Percentiles rank a stretch among this genome's conserved stretches.
phyloP scores from a whole-genome alignment of 805 yeast genomes.

The Saccharomycopsis oosterbeekiorum region DNA sequence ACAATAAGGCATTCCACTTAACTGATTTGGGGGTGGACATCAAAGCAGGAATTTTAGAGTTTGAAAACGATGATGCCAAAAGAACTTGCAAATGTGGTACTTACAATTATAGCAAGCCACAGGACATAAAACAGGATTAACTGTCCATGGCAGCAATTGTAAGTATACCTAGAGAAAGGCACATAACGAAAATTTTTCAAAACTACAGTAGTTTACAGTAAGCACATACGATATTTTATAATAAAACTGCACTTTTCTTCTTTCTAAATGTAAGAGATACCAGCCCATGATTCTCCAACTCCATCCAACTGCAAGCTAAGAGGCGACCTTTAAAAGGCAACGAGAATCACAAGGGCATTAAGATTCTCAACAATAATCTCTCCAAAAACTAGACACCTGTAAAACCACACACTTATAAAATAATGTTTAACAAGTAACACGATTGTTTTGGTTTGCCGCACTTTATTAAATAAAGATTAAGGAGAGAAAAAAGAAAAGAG shows the following conservation, averaged over 20 bases:
- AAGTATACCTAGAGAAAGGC: no score
- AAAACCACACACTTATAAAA: conserved; percentile 4
- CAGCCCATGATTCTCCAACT: conserved; percentile 19
- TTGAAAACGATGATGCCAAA: conserved; percentile 50
- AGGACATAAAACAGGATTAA: conserved; percentile 17
- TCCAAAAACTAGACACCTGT: conserved; percentile 20
- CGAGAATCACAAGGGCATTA: conserved; percentile 18
- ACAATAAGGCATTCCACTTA: conserved; percentile 65
- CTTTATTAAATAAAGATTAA: conserved; percentile 17
- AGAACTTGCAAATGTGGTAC: conserved; percentile 79
- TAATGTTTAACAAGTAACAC: conserved; percentile 18
- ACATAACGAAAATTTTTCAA: no score
- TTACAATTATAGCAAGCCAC: conserved; percentile 57
- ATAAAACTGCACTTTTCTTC: neutral
- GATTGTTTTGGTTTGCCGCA: conserved; percentile 20
- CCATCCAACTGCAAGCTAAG: conserved; percentile 20
- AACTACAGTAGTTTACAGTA: neutral
- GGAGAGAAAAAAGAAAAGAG: conserved; percentile 3
- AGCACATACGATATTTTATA: neutral
- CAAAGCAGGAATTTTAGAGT: conserved; percentile 65
- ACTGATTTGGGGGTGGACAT: conserved; percentile 84
- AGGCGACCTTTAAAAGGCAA: conserved; percentile 12
- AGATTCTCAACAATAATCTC: conserved; percentile 18
- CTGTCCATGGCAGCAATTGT: no score
- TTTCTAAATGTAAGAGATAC: conserved; percentile 19